Evolutionary conservation across 108 stramenopile genomes (phyloP).

Genomic region (Tribonema minus): DNA sequence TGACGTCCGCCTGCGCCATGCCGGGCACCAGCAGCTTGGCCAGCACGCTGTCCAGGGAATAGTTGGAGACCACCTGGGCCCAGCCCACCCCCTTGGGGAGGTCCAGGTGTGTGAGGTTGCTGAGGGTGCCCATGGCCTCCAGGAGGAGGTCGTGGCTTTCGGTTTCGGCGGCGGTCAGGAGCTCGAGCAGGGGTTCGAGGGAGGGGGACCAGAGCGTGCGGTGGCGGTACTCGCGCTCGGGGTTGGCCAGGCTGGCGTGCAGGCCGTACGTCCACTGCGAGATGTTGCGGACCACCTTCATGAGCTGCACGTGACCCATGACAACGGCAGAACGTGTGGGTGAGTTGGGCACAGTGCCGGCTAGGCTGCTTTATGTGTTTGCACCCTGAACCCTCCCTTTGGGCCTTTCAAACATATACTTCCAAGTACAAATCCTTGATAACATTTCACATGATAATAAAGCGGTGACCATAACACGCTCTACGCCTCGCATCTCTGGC

Average conservation of each 20-base stretch:
- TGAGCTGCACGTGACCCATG: constrained; percentile 26
- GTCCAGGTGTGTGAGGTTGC: constrained; percentile 57
- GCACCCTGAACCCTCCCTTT: no score
- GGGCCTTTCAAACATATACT: no score
- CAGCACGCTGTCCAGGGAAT: constrained; percentile 47
- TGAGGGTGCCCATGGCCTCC: constrained; percentile 50
- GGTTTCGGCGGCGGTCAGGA: constrained; percentile 28
- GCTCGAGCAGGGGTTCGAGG: constrained; percentile 45
- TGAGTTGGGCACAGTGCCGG: no score
- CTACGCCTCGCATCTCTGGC: no score
- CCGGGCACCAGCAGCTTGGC: constrained; percentile 60
- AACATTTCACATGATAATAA: no score
- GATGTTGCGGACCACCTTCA: constrained; percentile 59
- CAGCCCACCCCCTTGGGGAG: constrained; percentile 47
- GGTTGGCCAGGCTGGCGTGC: constrained; percentile 42
- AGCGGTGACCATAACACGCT: no score
- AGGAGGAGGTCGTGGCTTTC: constrained; percentile 46
- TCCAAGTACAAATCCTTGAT: no score
- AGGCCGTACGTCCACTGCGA: constrained; percentile 52
- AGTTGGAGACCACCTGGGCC: constrained; percentile 50
- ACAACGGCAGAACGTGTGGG: no score
- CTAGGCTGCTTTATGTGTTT: no score
- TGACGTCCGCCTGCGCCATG: constrained; percentile 59
- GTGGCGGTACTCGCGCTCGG: constrained; percentile 38
- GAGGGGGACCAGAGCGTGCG: constrained; percentile 55